These are phyloP conservation scores for Huntiella abstrusa DNA, from an alignment of 2,329 filamentous ascomycete genomes.

Conservation along the genomic window DNA sequence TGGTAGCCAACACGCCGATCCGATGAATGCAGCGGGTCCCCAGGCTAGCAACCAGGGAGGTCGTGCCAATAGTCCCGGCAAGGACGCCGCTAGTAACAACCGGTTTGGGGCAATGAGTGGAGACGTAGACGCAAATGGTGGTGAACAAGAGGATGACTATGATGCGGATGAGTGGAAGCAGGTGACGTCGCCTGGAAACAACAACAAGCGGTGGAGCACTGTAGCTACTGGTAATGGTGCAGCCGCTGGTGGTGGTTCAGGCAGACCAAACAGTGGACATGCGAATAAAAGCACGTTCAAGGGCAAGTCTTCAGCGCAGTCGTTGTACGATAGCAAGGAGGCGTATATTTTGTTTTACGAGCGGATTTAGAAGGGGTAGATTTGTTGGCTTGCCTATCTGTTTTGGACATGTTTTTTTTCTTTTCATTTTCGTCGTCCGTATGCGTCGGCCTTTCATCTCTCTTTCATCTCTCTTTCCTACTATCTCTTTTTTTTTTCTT, in stretches of 20 bases:
- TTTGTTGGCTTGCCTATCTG: not conserved
- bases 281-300: slow-evolving; percentile 29
- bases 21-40: slow-evolving; percentile 40
- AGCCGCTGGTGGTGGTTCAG: not conserved
- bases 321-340: slow-evolving; percentile 81
- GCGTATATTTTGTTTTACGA: slow-evolving; percentile 96
- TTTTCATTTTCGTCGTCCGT: not conserved
- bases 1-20: slow-evolving; percentile 61
- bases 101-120: slow-evolving; percentile 45
- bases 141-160: slow-evolving; percentile 23
- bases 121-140: slow-evolving; percentile 20
- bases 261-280: slow-evolving; percentile 12
- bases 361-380: slow-evolving; percentile 31
- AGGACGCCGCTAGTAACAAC: slow-evolving; percentile 40
- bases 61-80: slow-evolving; percentile 31
- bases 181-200: slow-evolving; percentile 41
- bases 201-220: slow-evolving; percentile 52
- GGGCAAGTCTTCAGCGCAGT: slow-evolving; percentile 39
- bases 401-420: not conserved
- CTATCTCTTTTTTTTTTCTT: not conserved
- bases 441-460: not conserved
- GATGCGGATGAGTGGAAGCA: slow-evolving; percentile 67
- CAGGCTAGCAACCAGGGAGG: too few relatives aligned
- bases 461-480: not conserved
- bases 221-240: slow-evolving; percentile 38